Evolutionary conservation across 495 filamentous ascomycete genomes (phyloP).

Genomic region (Margaritispora aquatica): DNA sequence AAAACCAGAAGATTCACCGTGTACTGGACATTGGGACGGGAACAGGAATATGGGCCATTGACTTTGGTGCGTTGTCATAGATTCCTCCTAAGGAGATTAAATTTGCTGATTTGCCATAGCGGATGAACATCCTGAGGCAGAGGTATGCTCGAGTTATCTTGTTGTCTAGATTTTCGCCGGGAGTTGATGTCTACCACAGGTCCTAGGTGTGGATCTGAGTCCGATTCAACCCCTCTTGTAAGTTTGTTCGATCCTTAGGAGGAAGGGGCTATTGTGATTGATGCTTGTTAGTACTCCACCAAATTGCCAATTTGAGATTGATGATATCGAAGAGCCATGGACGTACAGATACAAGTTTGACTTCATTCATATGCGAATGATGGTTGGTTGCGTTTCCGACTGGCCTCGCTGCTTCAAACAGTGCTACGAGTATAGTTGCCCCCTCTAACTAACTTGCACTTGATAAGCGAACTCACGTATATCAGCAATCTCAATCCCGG

Average conservation of each 20-base stretch:
- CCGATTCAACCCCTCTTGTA: conserved; percentile 30
- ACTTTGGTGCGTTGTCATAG: conserved; percentile 20
- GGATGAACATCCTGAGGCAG: conserved; percentile 8
- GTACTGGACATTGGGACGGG: conserved; percentile 23
- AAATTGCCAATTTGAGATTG: conserved; percentile 42
- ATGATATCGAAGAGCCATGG: conserved; percentile 48
- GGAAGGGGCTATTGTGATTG: background rate
- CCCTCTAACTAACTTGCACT: background rate
- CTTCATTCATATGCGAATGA: conserved; percentile 39
- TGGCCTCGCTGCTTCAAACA: conserved; percentile 12
- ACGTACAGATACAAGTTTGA: conserved; percentile 37
- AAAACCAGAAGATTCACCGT: conserved; percentile 10
- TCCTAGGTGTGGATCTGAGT: conserved; percentile 31
- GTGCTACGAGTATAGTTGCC: conserved; percentile 12
- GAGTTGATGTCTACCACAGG: conserved; percentile 1
- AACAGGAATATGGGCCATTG: conserved; percentile 29
- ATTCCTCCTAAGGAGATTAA: background rate
- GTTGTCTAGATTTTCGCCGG: conserved; percentile 2
- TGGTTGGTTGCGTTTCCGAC: conserved; percentile 20
- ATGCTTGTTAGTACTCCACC: conserved; percentile 31
- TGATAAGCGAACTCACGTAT: background rate
- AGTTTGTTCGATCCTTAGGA: background rate
- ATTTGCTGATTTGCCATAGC: conserved; percentile 15
- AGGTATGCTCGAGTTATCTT: conserved; percentile 21
- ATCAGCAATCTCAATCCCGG: conserved; percentile 34